Conservation (phyloP, 495 filamentous ascomycete species). For the Lasiosphaeria ovina region DNA sequence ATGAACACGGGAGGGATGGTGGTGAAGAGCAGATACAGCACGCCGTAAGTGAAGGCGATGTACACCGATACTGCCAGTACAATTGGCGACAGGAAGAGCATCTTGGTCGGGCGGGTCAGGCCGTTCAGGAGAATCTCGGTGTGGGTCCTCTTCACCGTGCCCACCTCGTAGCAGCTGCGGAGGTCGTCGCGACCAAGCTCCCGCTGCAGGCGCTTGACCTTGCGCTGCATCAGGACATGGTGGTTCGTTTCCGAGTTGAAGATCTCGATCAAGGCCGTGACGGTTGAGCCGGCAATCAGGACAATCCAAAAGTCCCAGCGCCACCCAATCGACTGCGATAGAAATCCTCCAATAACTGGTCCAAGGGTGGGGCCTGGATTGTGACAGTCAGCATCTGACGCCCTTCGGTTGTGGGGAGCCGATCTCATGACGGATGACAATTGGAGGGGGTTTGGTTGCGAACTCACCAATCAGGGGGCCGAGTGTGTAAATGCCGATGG, state of each 20-base stretch:
- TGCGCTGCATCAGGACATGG: slow-evolving; percentile 50
- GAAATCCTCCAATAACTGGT: slow-evolving; percentile 53
- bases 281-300: slow-evolving; percentile 44
- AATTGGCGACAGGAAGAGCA: slow-evolving; percentile 61
- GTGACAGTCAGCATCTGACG: background rate
- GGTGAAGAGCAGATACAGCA: slow-evolving; percentile 74
- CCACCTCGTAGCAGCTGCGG: slow-evolving; percentile 34
- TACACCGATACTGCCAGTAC: slow-evolving; percentile 69
- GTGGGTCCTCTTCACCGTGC: slow-evolving; percentile 14
- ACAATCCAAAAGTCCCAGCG: slow-evolving; percentile 64
- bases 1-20: slow-evolving; percentile 63
- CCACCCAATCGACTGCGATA: slow-evolving; percentile 55
- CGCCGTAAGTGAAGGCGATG: slow-evolving; percentile 72
- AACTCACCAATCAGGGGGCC: slow-evolving; percentile 45
- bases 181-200: slow-evolving; percentile 38
- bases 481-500: slow-evolving; percentile 52
- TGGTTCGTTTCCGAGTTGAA: slow-evolving; percentile 57
- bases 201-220: slow-evolving; percentile 41
- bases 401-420: background rate
- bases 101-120: slow-evolving; percentile 54
- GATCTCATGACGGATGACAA: slow-evolving; percentile 28
- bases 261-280: slow-evolving; percentile 43
- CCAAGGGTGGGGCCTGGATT: slow-evolving; percentile 48
- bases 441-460: slow-evolving; percentile 27
- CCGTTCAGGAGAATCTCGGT: slow-evolving; percentile 34